These are phyloP conservation scores for Annulohypoxylon bovei DNA, from an alignment of 495 filamentous ascomycete species.

Conservation along the genomic window DNA sequence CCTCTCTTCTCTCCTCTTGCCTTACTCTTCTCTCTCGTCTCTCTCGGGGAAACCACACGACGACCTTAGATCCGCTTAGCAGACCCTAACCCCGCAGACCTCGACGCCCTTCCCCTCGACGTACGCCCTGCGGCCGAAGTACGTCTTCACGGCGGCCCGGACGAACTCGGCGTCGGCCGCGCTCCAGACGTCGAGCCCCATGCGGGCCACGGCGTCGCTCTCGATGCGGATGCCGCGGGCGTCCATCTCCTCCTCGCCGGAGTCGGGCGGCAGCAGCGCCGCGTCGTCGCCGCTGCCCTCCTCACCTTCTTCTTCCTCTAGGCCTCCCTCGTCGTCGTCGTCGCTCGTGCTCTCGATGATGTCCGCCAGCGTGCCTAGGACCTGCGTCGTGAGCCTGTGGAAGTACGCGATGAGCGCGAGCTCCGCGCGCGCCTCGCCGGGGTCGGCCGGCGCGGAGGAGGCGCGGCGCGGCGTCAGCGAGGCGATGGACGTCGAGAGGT, in stretches of 20 bases:
- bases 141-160: conserved; percentile 70
- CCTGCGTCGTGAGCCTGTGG: conserved; percentile 79
- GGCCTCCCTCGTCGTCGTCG: conserved; percentile 57
- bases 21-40: neutral
- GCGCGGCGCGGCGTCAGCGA: conserved; percentile 46
- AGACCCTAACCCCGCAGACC: conserved; percentile 83
- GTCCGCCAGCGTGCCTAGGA: conserved; percentile 75
- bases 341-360: conserved; percentile 69
- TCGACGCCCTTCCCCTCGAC: conserved; percentile 78
- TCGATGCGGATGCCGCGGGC: conserved; percentile 64
- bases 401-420: conserved; percentile 91
- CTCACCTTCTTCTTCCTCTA: conserved; percentile 46
- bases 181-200: conserved; percentile 92
- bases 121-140: conserved; percentile 74
- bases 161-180: conserved; percentile 78
- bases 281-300: conserved; percentile 38
- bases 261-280: conserved; percentile 22
- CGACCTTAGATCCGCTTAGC: no score
- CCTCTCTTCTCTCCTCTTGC: neutral
- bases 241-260: conserved; percentile 47
- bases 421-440: conserved; percentile 60
- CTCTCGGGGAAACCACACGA: neutral
- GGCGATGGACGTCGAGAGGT: conserved; percentile 52
- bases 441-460: conserved; percentile 19
- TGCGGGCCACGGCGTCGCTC: conserved; percentile 75